These are phyloP conservation scores for Rhynchosporium agropyri DNA, from an alignment of 2,329 filamentous ascomycete genomes.

Conservation along the genomic window DNA sequence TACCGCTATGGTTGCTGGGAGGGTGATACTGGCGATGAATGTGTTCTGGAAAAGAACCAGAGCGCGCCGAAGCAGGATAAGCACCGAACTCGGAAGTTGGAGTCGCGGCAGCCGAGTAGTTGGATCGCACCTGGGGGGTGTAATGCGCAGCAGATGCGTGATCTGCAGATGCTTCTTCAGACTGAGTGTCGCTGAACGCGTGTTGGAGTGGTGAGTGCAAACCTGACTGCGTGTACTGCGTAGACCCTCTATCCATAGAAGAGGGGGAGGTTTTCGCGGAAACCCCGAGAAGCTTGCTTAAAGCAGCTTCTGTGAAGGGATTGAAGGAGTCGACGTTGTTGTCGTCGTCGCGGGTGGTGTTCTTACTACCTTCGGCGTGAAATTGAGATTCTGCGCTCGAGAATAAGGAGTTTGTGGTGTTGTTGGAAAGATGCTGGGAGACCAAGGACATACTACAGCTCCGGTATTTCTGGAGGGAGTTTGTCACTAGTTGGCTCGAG, in stretches of 20 bases:
- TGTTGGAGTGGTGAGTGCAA: slow-evolving; percentile 74
- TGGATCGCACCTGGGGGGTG: slow-evolving; percentile 73
- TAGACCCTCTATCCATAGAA: slow-evolving; percentile 63
- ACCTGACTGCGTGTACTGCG: slow-evolving; percentile 87
- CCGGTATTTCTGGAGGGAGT: slow-evolving; percentile 26
- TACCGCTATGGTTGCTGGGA: slow-evolving; percentile 71
- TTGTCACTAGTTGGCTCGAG: slow-evolving; percentile 24
- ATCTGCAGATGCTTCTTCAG: slow-evolving; percentile 87
- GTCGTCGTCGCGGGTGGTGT: slow-evolving; percentile 15
- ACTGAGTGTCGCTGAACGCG: slow-evolving; percentile 69
- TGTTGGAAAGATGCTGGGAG: slow-evolving; percentile 36
- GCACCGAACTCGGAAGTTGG: slow-evolving; percentile 88
- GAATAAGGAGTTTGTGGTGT: slow-evolving; percentile 32
- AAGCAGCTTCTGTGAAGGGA: slow-evolving; percentile 34
- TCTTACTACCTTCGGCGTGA: slow-evolving; percentile 21
- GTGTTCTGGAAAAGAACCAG: slow-evolving; percentile 84
- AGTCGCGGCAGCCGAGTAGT: slow-evolving; percentile 67
- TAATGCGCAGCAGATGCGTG: slow-evolving; percentile 92
- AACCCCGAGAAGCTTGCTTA: slow-evolving; percentile 40
- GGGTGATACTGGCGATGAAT: slow-evolving; percentile 83
- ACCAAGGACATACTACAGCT: slow-evolving; percentile 44
- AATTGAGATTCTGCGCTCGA: slow-evolving; percentile 26
- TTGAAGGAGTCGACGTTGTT: slow-evolving; percentile 18
- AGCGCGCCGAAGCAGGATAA: slow-evolving; percentile 75
- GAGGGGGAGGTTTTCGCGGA: slow-evolving; percentile 39